Base-by-base conservation (phyloP, 345 rosid genomes). In the Zanthoxylum bungeanum region DNA sequence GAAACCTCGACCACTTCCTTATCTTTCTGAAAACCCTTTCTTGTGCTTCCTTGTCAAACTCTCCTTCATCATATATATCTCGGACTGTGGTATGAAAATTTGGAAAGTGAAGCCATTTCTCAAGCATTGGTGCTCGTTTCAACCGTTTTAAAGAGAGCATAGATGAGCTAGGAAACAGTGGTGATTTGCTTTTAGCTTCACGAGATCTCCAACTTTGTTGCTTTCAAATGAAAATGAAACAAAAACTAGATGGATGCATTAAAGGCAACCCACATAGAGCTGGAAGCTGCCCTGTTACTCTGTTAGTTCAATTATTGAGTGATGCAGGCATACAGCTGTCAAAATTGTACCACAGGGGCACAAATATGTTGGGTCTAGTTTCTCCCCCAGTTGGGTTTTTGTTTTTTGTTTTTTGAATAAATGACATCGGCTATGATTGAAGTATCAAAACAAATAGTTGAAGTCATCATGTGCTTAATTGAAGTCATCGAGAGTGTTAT, bases 71-170 rank as follows among this genome's bases (percentile, higher is more conserved):
- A 49, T 76, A 33, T 24, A n/a, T 17, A 17, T 47, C 36, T 60
- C 47, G 75, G 78, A 56, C 77, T 75, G 0, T 44, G 64, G 60
- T 78, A 81, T 16, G 80, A 69, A 33, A 75, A 69, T 39, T 66
- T 72, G 42, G 58, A 14, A 14, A 25, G 9, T 36, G 75, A 64
- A 57, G 52, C 64, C 84, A 75, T 78, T 60, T 56, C 55, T 11
- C 22, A 11, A 30, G 34, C 19, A 51, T 51, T 17, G 59, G 0
- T 40, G 22, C 22, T n/a, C 2, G 44, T 40, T 25, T 7, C 17
- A 31, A 3, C 9, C 47, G 40, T 11, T 9, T 34, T 34, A 34
- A 34, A 34, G 3, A 1, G 36, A 34, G 36, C 36, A 34, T 34
- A 34, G 0, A 34, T 34, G 4, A n/a, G n/a, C n/a, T 34, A 34